phyloP scores from a whole-genome alignment of 2,329 filamentous ascomycete species.

The Paramyrothecium roridum region DNA sequence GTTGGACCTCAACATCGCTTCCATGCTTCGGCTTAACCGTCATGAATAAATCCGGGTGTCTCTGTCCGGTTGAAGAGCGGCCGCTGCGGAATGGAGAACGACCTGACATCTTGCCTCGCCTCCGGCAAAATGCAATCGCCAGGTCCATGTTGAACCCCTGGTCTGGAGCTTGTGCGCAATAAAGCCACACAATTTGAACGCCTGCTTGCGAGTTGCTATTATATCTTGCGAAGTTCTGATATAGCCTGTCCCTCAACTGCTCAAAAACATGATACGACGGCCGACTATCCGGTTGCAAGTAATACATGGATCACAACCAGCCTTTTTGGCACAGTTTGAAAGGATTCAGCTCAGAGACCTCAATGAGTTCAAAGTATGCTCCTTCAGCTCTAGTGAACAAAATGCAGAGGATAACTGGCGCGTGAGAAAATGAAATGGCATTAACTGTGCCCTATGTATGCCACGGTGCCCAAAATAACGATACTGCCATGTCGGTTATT shows the following conservation, averaged over 20 bases:
- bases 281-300: too few relatives aligned
- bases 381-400: too few relatives aligned
- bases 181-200: not conserved
- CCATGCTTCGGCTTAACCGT: not conserved
- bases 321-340: too few relatives aligned
- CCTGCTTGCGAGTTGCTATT: too few relatives aligned
- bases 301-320: too few relatives aligned
- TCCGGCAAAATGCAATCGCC: not conserved
- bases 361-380: too few relatives aligned
- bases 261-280: too few relatives aligned
- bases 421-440: constrained; percentile 19
- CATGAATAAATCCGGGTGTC: not conserved
- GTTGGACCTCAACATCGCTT: not conserved
- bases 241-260: too few relatives aligned
- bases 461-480: constrained; percentile 10
- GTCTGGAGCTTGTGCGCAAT: not conserved
- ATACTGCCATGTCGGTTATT: constrained; percentile 6
- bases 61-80: not conserved
- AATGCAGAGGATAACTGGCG: not conserved
- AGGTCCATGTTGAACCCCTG: not conserved
- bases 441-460: constrained; percentile 26
- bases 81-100: not conserved
- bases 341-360: too few relatives aligned
- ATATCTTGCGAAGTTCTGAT: too few relatives aligned
- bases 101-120: not conserved